Evolutionary conservation across 208 protist genomes (phyloP), one percentile per base, ranked within the genome.

Genomic region (Phytomonas francai): DNA sequence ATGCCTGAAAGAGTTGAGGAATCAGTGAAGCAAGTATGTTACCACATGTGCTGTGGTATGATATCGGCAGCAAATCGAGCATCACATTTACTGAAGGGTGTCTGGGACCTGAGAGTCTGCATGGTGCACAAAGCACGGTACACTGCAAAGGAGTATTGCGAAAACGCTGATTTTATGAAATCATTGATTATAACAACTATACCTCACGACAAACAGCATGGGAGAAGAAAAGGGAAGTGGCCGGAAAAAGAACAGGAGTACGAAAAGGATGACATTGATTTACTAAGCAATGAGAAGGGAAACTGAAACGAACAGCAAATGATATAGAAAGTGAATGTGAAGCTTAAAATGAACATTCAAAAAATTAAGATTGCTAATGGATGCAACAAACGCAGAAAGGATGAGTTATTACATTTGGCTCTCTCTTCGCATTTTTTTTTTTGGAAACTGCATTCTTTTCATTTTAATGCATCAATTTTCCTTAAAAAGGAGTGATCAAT

Each of bases 1-100:
- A 65, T 85, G 34, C 64, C 87, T 27, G 85, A 91, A 60, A 62
- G 72, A 32, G 76, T 72, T 4, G 79, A 69, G 36, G 77, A 76
- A 71, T 73, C 67, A 27, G 76, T 79, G 0, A 67, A 76, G 12
- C 72, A 65, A 2, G 71, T 74, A 31, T 67, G 79, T 22, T 39
- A 64, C 29, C 76, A 84, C 58, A 66, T 73, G 19, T 59, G 65
- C 8, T 65, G 74, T 12, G 74, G 65, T 8, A 42, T 81, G 28
- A 66, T 67, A 4, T 64, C 68, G n/a, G 74, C 67, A 33, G 72
- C 69, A 59, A 66, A 78, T 58, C 69, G 72, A 64, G 69, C 77
- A 36, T 68, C 73, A 11, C 67, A 78, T 19, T 71, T 81, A 58
- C 39, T 78, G 65, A 65, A 72, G 27, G 79, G 70, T 22, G 63